Evolutionary conservation across 345 rosid genomes (phyloP).

Genomic region (Barbarea vulgaris): DNA sequence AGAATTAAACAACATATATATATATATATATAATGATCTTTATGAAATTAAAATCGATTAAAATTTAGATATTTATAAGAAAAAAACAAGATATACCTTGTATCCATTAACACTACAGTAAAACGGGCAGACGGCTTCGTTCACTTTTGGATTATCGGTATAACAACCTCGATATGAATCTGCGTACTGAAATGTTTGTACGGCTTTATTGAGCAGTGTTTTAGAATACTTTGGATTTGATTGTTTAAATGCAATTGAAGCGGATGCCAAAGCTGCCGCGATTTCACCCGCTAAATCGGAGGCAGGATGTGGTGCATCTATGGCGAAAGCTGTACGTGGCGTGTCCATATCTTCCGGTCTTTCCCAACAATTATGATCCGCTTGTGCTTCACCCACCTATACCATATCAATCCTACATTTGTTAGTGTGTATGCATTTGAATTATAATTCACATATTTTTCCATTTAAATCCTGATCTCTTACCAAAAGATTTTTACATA

Average conservation of each 20-base stretch:
- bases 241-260: conserved; percentile 63
- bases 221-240: conserved; percentile 46
- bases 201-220: conserved; percentile 52
- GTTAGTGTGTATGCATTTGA: not conserved
- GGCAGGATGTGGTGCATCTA: conserved; percentile 56
- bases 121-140: conserved; percentile 66
- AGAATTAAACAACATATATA: too few species aligned
- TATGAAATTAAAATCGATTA: not conserved
- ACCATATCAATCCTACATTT: not conserved
- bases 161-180: conserved; percentile 64
- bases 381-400: conserved; percentile 59
- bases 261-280: conserved; percentile 80
- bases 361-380: conserved; percentile 80
- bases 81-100: conserved; percentile 44
- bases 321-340: conserved; percentile 65
- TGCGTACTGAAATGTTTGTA: conserved; percentile 71
- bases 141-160: conserved; percentile 39
- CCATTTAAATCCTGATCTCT: not conserved
- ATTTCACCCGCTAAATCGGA: conserved; percentile 84
- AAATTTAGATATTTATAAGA: not conserved
- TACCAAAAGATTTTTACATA: not conserved
- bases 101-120: conserved; percentile 70
- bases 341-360: conserved; percentile 98
- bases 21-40: not conserved
- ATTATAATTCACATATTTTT: not conserved